These are phyloP conservation scores for Sclerotinia borealis DNA, from an alignment of 2,329 filamentous ascomycete genomes.

Conservation along the genomic window DNA sequence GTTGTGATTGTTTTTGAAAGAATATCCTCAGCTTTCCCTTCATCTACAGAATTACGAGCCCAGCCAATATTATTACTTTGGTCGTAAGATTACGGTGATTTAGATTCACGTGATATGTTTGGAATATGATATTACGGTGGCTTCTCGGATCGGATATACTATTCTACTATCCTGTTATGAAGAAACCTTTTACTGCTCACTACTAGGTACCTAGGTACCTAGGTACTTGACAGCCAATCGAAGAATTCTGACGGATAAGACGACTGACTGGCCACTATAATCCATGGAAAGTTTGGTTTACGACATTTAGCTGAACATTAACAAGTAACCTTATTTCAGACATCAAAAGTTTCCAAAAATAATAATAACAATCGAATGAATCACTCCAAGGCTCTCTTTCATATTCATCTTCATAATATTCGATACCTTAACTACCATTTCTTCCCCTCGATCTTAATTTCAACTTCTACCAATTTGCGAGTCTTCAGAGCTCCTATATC, in stretches of 20 bases:
- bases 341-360: neutral
- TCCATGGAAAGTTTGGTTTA: neutral
- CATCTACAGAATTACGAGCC: too few relatives aligned
- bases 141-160: neutral
- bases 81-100: neutral
- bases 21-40: too few relatives aligned
- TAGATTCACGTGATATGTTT: neutral
- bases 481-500: neutral
- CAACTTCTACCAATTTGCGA: neutral
- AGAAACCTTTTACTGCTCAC: neutral
- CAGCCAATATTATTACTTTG: too few relatives aligned
- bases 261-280: neutral
- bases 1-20: neutral
- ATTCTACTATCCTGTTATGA: neutral
- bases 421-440: neutral
- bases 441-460: neutral
- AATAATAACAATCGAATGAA: neutral
- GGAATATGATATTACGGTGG: neutral
- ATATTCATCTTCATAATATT: neutral
- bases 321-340: neutral
- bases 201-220: too few relatives aligned
- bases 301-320: neutral
- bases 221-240: too few relatives aligned
- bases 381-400: neutral
- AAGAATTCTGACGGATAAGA: too few relatives aligned